Base-by-base conservation (phyloP, 345 rosid species). In the Eucalyptus erythrocorys region DNA sequence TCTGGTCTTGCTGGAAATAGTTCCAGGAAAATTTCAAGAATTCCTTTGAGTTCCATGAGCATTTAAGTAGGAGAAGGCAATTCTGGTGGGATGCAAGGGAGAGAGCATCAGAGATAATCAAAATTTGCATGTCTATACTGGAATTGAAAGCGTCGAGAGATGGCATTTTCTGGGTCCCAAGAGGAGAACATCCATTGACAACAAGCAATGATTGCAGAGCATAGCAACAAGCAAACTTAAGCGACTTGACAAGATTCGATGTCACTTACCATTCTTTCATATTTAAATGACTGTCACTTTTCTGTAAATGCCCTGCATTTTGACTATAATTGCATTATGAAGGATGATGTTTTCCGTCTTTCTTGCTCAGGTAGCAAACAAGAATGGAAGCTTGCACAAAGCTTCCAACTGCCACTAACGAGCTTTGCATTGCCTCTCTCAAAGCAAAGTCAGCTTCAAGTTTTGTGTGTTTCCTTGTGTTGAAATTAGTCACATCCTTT, bases 61-160 rank as follows among this genome's bases (percentile, higher is more conserved):
- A 96, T 93, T 91, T 97, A 89, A 90, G 88, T 87, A 95, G 94
- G 92, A 94, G 99, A 88, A 91, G 93, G 64, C 94, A 96, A 87
- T 89, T 95, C 87, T 92, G 96, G 49, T 92, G 94, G 94, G 98
- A 95, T 89, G 92, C 95, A 89, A 93, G 94, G 90, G 98, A 96
- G 92, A 97, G 92, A 91, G 98, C 96, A 90, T 95, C 95, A 84
- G 90, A 93, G 71, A 90, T 94, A 87, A 93, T 93, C 88, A 95
- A 94, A 89, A 89, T 95, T 89, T 95, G 96, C 95, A 94, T 93
- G 94, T 95, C 97, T 49, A 85, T 94, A 66, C 88, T 97, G 89
- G 97, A 96, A 92, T 96, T 97, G 90, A 98, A 97, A 94, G 96
- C 94, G 57, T 97, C 98, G 80, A 92, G 99, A 90, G 98, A 95